These are phyloP conservation scores for Urochloa ruziziensis DNA, from an alignment of 176 grass and related monocot genomes.

Conservation along the genomic window DNA sequence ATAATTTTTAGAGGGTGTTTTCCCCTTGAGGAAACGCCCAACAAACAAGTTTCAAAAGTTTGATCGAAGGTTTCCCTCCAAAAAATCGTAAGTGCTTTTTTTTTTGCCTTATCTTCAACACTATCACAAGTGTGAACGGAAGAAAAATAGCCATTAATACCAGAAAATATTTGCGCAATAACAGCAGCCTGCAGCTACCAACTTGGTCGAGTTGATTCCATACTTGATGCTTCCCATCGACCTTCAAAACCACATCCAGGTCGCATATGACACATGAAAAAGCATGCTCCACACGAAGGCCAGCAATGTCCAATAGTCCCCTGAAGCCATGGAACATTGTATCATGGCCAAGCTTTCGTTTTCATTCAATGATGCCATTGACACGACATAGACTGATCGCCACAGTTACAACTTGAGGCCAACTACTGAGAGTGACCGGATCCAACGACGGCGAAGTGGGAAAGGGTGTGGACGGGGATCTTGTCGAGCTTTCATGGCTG, in stretches of 20 bases:
- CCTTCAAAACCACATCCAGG: background rate
- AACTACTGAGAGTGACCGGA: background rate
- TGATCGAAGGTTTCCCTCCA: too few species aligned
- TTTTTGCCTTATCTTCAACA: background rate
- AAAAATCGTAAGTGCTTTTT: too few species aligned
- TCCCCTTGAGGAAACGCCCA: background rate
- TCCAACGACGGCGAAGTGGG: slow-evolving; percentile 26
- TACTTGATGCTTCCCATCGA: background rate
- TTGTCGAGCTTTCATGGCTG: slow-evolving; percentile 26
- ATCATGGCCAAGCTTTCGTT: background rate
- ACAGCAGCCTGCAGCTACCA: background rate
- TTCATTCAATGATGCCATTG: background rate
- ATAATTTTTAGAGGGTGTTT: slow-evolving; percentile 32
- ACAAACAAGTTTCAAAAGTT: background rate
- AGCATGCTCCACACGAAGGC: background rate
- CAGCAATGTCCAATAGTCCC: background rate
- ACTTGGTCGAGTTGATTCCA: background rate
- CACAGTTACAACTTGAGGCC: background rate
- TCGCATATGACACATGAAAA: background rate
- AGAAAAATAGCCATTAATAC: background rate
- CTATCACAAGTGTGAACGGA: background rate
- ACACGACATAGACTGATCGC: background rate
- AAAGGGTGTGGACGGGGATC: slow-evolving; percentile 32
- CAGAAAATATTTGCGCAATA: background rate
- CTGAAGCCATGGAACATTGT: background rate